Percentiles rank a stretch among this genome's conserved stretches.
These are phyloP conservation scores for Panicum miliaceum DNA, from an alignment of 176 grass and related monocot species.

Conservation along the genomic window DNA sequence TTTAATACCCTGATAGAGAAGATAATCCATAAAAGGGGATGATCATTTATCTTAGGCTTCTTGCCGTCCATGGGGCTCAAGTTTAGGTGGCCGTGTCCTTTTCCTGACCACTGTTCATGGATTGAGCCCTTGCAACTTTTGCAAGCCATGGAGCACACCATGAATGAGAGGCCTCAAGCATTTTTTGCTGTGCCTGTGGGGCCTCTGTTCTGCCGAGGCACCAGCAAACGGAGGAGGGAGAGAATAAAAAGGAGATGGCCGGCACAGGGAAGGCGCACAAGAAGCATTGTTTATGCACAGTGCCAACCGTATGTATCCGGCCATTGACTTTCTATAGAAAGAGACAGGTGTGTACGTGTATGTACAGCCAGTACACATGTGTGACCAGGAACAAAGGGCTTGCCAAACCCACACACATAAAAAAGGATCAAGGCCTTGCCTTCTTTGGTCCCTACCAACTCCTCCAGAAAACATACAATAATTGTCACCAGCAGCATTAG, in stretches of 20 bases:
- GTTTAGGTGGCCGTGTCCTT: constrained; percentile 50
- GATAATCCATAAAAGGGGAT: constrained; percentile 46
- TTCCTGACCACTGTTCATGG: constrained; percentile 64
- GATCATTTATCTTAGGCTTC: constrained; percentile 36
- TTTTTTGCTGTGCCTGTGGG: constrained; percentile 51
- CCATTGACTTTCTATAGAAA: constrained; percentile 70
- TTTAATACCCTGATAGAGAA: constrained; percentile 33
- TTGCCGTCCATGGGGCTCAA: constrained; percentile 41
- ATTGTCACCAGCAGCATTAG: constrained; percentile 37
- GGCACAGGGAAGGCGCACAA: constrained; percentile 49
- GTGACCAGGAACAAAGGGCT: constrained; percentile 34
- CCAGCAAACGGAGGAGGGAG: constrained; percentile 53
- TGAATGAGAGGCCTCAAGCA: constrained; percentile 47
- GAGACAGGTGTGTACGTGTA: constrained; percentile 51
- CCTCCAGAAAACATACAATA: constrained; percentile 33
- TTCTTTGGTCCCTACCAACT: constrained; percentile 30
- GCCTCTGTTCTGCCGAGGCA: constrained; percentile 49
- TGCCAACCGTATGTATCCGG: constrained; percentile 64
- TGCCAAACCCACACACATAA: neutral
- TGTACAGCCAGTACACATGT: constrained; percentile 41
- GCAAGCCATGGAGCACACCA: constrained; percentile 49
- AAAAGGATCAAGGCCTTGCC: constrained; percentile 28
- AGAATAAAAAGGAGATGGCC: constrained; percentile 58
- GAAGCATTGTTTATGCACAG: constrained; percentile 58
- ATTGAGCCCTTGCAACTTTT: constrained; percentile 65